phyloP scores from a whole-genome alignment of 768 basidiomycete species.

The Hericium coralloides region DNA sequence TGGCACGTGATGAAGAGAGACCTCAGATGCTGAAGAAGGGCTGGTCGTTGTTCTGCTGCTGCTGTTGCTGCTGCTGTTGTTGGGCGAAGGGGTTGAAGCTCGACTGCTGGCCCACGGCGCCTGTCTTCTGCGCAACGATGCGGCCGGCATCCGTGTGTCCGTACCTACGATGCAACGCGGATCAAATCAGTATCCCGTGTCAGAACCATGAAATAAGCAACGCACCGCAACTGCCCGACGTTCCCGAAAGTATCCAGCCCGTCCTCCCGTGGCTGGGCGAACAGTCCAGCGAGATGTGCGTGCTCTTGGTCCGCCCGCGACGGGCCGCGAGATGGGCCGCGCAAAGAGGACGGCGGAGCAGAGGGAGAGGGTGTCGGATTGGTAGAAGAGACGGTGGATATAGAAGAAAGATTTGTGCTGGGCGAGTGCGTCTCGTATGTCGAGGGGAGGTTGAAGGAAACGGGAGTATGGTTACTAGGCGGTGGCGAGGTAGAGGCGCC shows the following conservation, averaged over 20 bases:
- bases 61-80: slow-evolving; percentile 46
- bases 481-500: slow-evolving; percentile 24
- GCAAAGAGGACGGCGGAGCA: slow-evolving; percentile 4
- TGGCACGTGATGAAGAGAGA: neutral
- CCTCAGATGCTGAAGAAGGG: slow-evolving; percentile 26
- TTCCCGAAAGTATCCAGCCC: slow-evolving; percentile 97
- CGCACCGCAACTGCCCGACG: slow-evolving; percentile 60
- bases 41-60: slow-evolving; percentile 26
- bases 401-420: slow-evolving; percentile 27
- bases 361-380: slow-evolving; percentile 19
- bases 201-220: slow-evolving; percentile 13
- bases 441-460: slow-evolving; percentile 55
- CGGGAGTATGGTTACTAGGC: slow-evolving; percentile 28
- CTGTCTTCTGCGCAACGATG: slow-evolving; percentile 23
- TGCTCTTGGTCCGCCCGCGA: slow-evolving; percentile 62
- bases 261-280: slow-evolving; percentile 79
- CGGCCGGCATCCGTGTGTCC: slow-evolving; percentile 21
- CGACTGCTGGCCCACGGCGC: slow-evolving; percentile 20
- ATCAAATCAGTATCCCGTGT: neutral
- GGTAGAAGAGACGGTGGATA: slow-evolving; percentile 29
- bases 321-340: no score
- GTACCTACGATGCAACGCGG: slow-evolving; percentile 30
- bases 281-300: slow-evolving; percentile 64
- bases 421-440: slow-evolving; percentile 47
- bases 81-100: slow-evolving; percentile 61